Percentiles rank a stretch among this genome's conserved stretches.
These are phyloP conservation scores for Ophiocordyceps camponoti-saundersi DNA, from an alignment of 2,329 filamentous ascomycete genomes.

Conservation along the genomic window DNA sequence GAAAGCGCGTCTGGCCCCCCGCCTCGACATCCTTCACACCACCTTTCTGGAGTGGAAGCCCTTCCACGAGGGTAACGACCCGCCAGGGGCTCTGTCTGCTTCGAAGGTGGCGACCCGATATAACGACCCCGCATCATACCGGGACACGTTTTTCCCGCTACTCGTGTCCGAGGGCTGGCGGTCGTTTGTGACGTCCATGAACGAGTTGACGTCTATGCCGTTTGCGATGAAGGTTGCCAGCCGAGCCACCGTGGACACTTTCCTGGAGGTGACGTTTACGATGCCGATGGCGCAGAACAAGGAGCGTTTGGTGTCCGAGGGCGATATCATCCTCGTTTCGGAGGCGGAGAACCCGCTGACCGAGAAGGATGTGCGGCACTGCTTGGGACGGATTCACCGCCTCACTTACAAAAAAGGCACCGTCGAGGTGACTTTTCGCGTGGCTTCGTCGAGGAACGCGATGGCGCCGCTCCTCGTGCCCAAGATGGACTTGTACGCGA, in stretches of 20 bases:
- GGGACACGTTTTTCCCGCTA: conserved; percentile 77
- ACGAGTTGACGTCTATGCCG: conserved; percentile 63
- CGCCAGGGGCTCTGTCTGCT: conserved; percentile 60
- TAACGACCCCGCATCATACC: conserved; percentile 59
- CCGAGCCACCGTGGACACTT: conserved; percentile 80
- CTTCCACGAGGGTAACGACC: conserved; percentile 75
- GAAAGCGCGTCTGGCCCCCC: conserved; percentile 78
- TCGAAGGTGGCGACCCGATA: conserved; percentile 65
- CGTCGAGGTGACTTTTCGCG: conserved; percentile 72
- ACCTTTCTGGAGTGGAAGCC: conserved; percentile 89
- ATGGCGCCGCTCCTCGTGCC: conserved; percentile 46
- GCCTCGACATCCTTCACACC: conserved; percentile 70
- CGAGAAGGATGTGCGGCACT: conserved; percentile 52
- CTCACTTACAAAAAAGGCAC: conserved; percentile 66
- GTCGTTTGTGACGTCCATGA: conserved; percentile 75
- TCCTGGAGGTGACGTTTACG: conserved; percentile 76
- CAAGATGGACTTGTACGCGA: conserved; percentile 53
- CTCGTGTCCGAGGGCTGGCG: conserved; percentile 92
- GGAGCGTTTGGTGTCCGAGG: conserved; percentile 59
- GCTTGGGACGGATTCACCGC: conserved; percentile 68
- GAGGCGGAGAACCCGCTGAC: conserved; percentile 53
- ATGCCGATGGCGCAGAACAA: conserved; percentile 55
- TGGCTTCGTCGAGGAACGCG: conserved; percentile 50
- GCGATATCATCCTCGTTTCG: conserved; percentile 79
- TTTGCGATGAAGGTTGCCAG: conserved; percentile 82